A percentile compares a stretch with the other conserved stretches of the same genome.
Conservation (phyloP, 805 yeast species). For the Candida sphagnicola region DNA sequence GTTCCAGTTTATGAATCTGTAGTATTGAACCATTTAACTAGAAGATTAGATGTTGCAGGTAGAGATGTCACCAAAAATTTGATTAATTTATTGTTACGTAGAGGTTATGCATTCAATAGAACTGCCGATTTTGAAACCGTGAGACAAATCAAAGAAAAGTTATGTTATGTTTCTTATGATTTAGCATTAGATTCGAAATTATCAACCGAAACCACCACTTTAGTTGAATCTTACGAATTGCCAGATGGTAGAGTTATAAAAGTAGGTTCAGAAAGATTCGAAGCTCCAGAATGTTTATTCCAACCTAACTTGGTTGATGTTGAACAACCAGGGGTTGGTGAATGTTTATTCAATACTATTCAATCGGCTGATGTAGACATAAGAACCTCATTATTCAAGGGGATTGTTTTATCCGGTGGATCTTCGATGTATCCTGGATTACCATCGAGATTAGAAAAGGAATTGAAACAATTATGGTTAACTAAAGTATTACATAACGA, state of each 20-base stretch:
- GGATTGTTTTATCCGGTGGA: constrained; percentile 95
- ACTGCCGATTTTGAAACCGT: constrained; percentile 99
- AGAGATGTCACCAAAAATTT: constrained; percentile 96
- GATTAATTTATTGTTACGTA: constrained; percentile 83
- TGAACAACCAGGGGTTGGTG: constrained; percentile 97
- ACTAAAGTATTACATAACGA: constrained; percentile 84
- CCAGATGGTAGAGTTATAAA: constrained; percentile 96
- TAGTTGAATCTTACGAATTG: constrained; percentile 86
- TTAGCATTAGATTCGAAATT: constrained; percentile 82
- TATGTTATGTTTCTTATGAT: constrained; percentile 94
- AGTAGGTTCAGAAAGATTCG: constrained; percentile 93
- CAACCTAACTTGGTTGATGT: constrained; percentile 94
- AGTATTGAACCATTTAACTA: constrained; percentile 90
- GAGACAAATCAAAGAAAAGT: constrained; percentile 93
- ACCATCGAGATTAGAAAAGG: constrained; percentile 93
- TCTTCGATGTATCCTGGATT: constrained; percentile 98
- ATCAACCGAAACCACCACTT: constrained; percentile 91
- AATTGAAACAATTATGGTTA: constrained; percentile 93
- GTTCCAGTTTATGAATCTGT: constrained; percentile 97
- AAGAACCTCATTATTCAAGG: constrained; percentile 81
- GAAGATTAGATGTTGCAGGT: constrained; percentile 95
- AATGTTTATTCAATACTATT: constrained; percentile 82
- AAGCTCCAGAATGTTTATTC: constrained; percentile 95
- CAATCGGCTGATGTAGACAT: constrained; percentile 95
- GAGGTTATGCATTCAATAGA: constrained; percentile 97